phyloP scores from a whole-genome alignment of 2,329 filamentous ascomycete genomes.

The Apiospora sp. region DNA sequence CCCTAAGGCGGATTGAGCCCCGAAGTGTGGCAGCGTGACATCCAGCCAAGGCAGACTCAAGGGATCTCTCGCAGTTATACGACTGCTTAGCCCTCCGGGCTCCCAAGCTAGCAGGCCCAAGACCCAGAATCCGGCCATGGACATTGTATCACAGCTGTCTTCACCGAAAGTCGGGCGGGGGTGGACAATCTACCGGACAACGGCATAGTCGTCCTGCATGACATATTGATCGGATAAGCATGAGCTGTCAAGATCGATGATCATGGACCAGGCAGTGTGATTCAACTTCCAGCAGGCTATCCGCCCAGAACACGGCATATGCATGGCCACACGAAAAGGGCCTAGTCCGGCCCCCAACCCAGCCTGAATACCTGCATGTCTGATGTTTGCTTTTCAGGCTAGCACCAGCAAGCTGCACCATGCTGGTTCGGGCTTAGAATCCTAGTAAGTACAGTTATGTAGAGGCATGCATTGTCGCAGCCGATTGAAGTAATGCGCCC shows the following conservation, averaged over 20 bases:
- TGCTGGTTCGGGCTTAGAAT: neutral
- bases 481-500: too few species aligned
- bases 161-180: neutral
- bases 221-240: neutral
- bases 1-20: neutral
- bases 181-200: neutral
- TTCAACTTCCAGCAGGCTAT: neutral
- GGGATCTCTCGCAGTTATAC: neutral
- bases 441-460: conserved; percentile 5
- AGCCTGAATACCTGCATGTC: neutral
- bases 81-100: neutral
- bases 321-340: neutral
- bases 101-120: neutral
- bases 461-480: neutral
- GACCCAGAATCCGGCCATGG: neutral
- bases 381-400: neutral
- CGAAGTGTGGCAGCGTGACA: neutral
- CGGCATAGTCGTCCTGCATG: neutral
- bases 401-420: neutral
- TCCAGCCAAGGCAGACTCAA: neutral
- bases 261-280: neutral
- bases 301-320: neutral
- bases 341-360: neutral
- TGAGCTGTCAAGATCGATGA: neutral
- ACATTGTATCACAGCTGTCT: neutral